Base-by-base conservation (phyloP, 371 early-diverging fungal species). In the Mortierella sp. region DNA sequence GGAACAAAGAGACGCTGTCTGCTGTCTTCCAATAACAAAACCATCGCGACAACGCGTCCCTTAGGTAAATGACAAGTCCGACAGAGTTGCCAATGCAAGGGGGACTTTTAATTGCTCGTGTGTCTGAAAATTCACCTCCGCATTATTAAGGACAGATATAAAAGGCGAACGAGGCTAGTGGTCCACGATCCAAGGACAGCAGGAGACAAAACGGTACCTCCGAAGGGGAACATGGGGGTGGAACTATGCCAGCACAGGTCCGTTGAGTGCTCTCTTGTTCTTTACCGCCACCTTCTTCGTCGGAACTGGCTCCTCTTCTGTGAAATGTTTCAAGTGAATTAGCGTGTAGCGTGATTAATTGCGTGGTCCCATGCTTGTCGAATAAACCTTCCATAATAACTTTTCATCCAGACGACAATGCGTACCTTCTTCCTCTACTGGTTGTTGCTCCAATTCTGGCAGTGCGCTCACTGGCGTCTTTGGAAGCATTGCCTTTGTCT, bases 231-330 rank as follows among this genome's bases (percentile, higher is more conserved):
- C 16, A 28, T 28, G 0, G 31, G 14, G 31, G 13, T 43, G 26
- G 11, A 40, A 6, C 69, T 83, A 83, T 54, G 83, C 83, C 69
- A 80, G 53, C 77, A 83, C 69, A 13, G 83, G 83, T n/a, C 64
- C 77, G 73, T 83, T 83, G 21, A 44, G 73, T 5, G 73, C 40
- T 3, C 61, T 72, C 21, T 73, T 19, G 44, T 51, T 74, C 59
- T 73, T 76, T 50, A 57, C 76, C 9, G 24, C 24, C 43, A 55
- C 57, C 26, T 75, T 82, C 55, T 74, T 55, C 13, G 61, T 46
- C 8, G 44, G 28, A 2, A 31, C n/a, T n/a, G 26, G 34, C 57
- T 31, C 43, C 10, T 57, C 57, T 54, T 64, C 64, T 26, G 13
- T 16, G 16, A 10, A 44, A 6, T 50, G 37, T 16, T 31, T 31